A percentile compares a stretch with the other conserved stretches of the same genome.
phyloP scores from a whole-genome alignment of 352 stramenopile species.

The Phytophthora fragariae region DNA sequence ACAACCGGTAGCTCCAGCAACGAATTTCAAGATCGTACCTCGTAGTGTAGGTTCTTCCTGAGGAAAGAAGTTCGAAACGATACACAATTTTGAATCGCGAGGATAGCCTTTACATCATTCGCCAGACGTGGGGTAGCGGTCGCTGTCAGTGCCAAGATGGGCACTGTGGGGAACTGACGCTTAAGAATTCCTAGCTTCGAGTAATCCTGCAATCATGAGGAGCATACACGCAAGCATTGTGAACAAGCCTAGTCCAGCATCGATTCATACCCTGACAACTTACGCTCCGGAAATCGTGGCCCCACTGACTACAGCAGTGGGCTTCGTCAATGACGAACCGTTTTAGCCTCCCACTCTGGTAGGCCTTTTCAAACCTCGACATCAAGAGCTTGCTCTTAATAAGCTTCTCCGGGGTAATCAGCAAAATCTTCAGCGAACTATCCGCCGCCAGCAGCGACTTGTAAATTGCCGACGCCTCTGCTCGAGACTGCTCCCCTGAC shows the following conservation, averaged over 20 bases:
- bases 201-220: conserved; percentile 77
- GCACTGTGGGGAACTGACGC: conserved; percentile 89
- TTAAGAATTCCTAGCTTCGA: conserved; percentile 93
- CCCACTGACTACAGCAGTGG: conserved; percentile 88
- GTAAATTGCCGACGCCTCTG: conserved; percentile 67
- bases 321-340: conserved; percentile 95
- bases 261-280: background rate
- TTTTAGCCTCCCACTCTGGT: conserved; percentile 76
- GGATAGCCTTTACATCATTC: conserved; percentile 76
- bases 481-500: conserved; percentile 62
- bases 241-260: background rate
- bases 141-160: conserved; percentile 92
- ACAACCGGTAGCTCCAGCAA: background rate
- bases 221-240: background rate
- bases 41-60: conserved; percentile 92
- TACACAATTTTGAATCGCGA: conserved; percentile 73
- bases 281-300: conserved; percentile 85
- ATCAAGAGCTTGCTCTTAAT: conserved; percentile 90
- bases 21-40: conserved; percentile 46
- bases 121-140: conserved; percentile 83
- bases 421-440: conserved; percentile 77
- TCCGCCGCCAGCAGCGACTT: conserved; percentile 84
- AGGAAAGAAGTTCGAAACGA: conserved; percentile 94
- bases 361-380: conserved; percentile 92
- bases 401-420: conserved; percentile 95